These are phyloP conservation scores for Pyrrhoderma noxium DNA, from an alignment of 1,284 basidiomycete genomes.

Conservation along the genomic window DNA sequence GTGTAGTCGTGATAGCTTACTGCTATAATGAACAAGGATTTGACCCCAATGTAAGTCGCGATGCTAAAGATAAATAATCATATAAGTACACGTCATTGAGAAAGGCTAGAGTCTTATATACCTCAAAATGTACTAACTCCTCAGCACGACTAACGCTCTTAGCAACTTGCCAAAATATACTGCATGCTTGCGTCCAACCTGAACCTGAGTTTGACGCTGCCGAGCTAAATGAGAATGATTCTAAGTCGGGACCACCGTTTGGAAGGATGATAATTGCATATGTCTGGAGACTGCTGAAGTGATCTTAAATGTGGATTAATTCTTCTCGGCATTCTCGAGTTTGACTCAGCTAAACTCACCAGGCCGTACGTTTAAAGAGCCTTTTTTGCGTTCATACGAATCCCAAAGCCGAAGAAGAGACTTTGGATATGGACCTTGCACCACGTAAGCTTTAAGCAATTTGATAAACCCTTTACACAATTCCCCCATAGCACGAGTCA, in stretches of 20 bases:
- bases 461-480: constrained; percentile 72
- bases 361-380: constrained; percentile 82
- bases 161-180: constrained; percentile 86
- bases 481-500: constrained; percentile 73
- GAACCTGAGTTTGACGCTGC: constrained; percentile 34
- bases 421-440: constrained; percentile 78
- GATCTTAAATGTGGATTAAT: constrained; percentile 33
- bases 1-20: constrained; percentile 24
- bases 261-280: constrained; percentile 87
- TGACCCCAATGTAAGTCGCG: constrained; percentile 99
- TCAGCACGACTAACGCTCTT: constrained; percentile 76
- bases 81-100: constrained; percentile 4
- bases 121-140: constrained; percentile 72
- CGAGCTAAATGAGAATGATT: constrained; percentile 62
- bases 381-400: constrained; percentile 60
- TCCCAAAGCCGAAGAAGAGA: constrained; percentile 82
- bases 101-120: constrained; percentile 1
- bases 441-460: constrained; percentile 74
- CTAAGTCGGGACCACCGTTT: constrained; percentile 86
- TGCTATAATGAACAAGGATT: constrained; percentile 68
- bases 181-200: constrained; percentile 82
- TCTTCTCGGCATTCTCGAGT: neutral
- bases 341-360: constrained; percentile 39
- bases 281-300: constrained; percentile 64
- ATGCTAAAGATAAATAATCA: constrained; percentile 48